phyloP scores from a whole-genome alignment of 2,329 filamentous ascomycete genomes.

The Phyllachora maydis region DNA sequence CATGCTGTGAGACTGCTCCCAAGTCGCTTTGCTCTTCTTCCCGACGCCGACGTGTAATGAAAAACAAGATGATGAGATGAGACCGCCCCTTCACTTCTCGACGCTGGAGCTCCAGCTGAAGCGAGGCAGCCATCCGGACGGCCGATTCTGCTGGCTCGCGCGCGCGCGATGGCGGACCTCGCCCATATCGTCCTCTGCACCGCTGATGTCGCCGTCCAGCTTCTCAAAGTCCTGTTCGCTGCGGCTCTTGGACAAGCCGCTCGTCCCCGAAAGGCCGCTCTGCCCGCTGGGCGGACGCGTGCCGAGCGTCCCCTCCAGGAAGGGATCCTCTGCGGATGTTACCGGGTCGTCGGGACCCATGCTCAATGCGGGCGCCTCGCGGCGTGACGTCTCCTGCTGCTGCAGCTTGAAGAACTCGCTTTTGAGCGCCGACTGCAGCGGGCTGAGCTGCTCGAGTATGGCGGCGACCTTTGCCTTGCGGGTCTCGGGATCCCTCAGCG shows the following conservation, averaged over 20 bases:
- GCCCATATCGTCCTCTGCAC: constrained; percentile 19
- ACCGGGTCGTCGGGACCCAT: constrained; percentile 10
- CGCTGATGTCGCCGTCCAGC: constrained; percentile 59
- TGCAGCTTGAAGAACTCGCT: constrained; percentile 49
- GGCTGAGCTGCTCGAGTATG: constrained; percentile 58
- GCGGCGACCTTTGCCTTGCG: constrained; percentile 59
- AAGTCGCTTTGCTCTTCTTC: too few relatives aligned
- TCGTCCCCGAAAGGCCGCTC: constrained; percentile 32
- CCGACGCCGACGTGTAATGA: too few relatives aligned
- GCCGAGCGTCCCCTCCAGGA: too few relatives aligned
- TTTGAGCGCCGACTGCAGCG: constrained; percentile 59
- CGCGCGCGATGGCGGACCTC: constrained; percentile 6
- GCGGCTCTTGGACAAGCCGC: constrained; percentile 55
- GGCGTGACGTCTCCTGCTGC: constrained; percentile 11
- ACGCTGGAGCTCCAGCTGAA: too few relatives aligned
- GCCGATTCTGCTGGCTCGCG: too few relatives aligned
- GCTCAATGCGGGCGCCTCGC: constrained; percentile 3
- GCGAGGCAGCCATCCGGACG: too few relatives aligned
- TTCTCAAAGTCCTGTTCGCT: constrained; percentile 83
- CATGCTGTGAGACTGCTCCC: too few relatives aligned
- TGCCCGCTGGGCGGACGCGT: constrained; percentile 22
- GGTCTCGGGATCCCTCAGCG: constrained; percentile 38
- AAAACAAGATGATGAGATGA: too few relatives aligned
- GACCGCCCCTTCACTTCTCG: too few relatives aligned
- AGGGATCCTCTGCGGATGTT: constrained; percentile 11